phyloP scores from a whole-genome alignment of 2,329 filamentous ascomycete genomes.

The Diaporthe sp. region DNA sequence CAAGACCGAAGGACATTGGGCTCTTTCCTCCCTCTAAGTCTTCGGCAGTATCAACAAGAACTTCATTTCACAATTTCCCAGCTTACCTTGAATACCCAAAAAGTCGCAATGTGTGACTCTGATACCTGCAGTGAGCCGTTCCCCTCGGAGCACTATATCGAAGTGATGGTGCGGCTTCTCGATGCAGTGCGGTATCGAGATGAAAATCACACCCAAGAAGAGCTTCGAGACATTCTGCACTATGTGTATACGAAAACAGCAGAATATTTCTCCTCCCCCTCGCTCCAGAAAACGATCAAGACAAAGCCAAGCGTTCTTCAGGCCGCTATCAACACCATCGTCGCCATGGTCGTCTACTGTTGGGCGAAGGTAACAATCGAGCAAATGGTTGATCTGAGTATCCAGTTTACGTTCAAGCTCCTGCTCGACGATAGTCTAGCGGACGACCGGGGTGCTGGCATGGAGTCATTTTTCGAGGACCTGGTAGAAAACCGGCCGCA shows the following conservation, averaged over 20 bases:
- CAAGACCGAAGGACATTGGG: not conserved
- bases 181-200: not conserved
- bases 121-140: not conserved
- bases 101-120: not conserved
- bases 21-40: not conserved
- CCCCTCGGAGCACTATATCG: not conserved
- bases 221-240: not conserved
- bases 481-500: not conserved
- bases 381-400: constrained; percentile 5
- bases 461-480: constrained; percentile 16
- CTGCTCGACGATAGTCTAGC: not conserved
- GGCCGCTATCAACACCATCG: not conserved
- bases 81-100: too few species aligned
- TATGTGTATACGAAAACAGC: not conserved
- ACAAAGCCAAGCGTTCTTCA: not conserved
- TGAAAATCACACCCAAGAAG: not conserved
- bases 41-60: not conserved
- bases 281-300: not conserved
- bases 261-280: not conserved
- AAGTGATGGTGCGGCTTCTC: not conserved
- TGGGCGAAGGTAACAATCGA: not conserved
- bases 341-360: constrained; percentile 3
- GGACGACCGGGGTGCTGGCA: not conserved
- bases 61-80: not conserved
- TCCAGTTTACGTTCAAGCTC: not conserved